Percentiles rank a stretch among this genome's conserved stretches.
Conservation (phyloP, 345 rosid species). For the Chamaenerion angustifolium region DNA sequence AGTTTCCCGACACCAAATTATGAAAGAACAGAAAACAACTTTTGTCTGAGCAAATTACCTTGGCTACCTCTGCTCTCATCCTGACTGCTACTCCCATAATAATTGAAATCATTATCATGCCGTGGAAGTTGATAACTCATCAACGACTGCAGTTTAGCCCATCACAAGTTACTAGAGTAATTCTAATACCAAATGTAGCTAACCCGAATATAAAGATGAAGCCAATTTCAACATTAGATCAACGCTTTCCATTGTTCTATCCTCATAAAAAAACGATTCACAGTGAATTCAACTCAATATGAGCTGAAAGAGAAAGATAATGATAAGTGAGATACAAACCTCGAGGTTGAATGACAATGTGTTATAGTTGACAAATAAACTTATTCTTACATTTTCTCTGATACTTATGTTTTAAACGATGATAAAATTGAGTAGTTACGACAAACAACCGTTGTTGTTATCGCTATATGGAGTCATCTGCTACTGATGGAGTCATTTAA, state of each 20-base stretch:
- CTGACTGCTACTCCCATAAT: slow-evolving; percentile 91
- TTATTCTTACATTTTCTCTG: no score
- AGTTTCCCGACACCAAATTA: no score
- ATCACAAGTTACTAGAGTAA: slow-evolving; percentile 8
- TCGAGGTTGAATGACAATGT: slow-evolving; percentile 98
- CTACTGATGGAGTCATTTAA: no score
- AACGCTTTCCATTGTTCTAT: slow-evolving; percentile 3
- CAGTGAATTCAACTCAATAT: slow-evolving; percentile 9
- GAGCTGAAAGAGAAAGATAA: slow-evolving; percentile 3
- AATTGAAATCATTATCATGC: slow-evolving; percentile 87
- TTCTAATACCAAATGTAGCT: slow-evolving; percentile 7
- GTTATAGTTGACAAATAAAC: no score
- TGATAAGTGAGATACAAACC: slow-evolving; percentile 30
- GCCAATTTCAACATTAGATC: slow-evolving; percentile 1
- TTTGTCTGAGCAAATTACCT: slow-evolving; percentile 27
- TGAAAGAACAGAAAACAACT: background rate
- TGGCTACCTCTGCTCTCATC: slow-evolving; percentile 93
- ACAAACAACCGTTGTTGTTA: no score
- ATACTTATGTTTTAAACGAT: no score
- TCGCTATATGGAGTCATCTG: no score
- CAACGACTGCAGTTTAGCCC: slow-evolving; percentile 51
- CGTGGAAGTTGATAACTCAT: slow-evolving; percentile 74
- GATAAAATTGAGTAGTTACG: no score
- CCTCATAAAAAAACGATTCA: background rate
- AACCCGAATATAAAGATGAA: background rate